A percentile compares a stretch with the other conserved stretches of the same genome.
Conservation (phyloP, 2,329 filamentous ascomycete species). For the Sclerotinia glacialis region DNA sequence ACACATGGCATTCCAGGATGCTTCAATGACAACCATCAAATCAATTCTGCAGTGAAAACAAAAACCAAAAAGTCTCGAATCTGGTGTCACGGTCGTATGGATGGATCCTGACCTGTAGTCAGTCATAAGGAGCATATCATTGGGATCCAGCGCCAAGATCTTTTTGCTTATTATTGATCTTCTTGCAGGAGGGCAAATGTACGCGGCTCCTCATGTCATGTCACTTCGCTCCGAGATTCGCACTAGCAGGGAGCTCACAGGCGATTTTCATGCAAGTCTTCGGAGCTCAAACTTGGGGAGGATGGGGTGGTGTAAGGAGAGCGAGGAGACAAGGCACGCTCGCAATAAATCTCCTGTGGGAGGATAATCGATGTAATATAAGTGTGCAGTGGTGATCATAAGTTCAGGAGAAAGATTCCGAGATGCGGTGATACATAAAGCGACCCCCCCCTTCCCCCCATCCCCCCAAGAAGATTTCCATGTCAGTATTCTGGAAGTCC, state of each 20-base stretch:
- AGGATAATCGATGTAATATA: not conserved
- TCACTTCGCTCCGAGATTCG: not conserved
- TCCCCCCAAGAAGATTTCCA: no score
- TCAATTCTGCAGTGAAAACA: not conserved
- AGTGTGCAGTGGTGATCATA: not conserved
- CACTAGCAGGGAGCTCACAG: not conserved
- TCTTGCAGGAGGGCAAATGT: not conserved
- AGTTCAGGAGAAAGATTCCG: not conserved
- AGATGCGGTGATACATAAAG: not conserved
- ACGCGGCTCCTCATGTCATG: slow-evolving; percentile 10
- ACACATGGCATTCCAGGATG: slow-evolving; percentile 5
- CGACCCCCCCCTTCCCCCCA: no score
- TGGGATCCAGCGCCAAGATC: not conserved
- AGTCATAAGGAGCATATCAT: not conserved
- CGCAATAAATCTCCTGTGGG: not conserved
- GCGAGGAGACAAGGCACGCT: not conserved
- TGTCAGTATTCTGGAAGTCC: slow-evolving; percentile 3
- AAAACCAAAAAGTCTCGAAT: not conserved
- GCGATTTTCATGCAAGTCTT: slow-evolving; percentile 12
- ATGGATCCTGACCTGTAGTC: not conserved
- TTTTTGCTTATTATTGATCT: not conserved
- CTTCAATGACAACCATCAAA: not conserved
- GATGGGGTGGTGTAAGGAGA: slow-evolving; percentile 11
- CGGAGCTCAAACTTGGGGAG: slow-evolving; percentile 13
- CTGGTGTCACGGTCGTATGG: not conserved